Evolutionary conservation across 148 eudicot genomes (phyloP).

Genomic region (Drosera capensis): DNA sequence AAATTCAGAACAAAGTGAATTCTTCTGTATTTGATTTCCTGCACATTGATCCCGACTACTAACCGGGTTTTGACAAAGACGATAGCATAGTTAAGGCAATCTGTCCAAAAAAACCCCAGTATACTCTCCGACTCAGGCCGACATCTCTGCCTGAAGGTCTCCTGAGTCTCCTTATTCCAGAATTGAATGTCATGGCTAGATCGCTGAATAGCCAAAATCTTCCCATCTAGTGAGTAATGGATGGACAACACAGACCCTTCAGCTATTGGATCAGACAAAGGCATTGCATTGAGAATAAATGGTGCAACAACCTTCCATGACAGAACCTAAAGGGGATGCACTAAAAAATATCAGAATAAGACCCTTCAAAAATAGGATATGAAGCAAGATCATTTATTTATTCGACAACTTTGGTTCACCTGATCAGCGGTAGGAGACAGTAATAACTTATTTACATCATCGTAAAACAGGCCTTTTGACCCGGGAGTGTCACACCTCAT

Average conservation of each 20-base stretch:
- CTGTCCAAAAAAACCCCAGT: constrained; percentile 97
- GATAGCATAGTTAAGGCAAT: constrained; percentile 66
- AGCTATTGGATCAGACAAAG: constrained; percentile 37
- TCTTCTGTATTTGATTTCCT: too few species aligned
- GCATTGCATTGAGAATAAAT: constrained; percentile 36
- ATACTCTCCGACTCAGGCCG: constrained; percentile 61
- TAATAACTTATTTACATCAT: constrained; percentile 71
- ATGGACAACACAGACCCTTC: constrained; percentile 66
- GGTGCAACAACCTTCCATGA: constrained; percentile 80
- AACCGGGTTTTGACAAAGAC: constrained; percentile 86
- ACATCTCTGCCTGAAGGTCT: constrained; percentile 48
- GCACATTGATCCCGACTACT: too few species aligned
- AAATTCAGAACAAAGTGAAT: too few species aligned
- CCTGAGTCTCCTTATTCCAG: constrained; percentile 59
- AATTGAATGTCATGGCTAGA: constrained; percentile 63
- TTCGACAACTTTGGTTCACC: constrained; percentile 18
- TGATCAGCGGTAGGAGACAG: constrained; percentile 58
- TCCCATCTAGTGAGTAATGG: constrained; percentile 64
- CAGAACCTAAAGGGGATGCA: too few species aligned
- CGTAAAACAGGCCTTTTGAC: constrained; percentile 65
- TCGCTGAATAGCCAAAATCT: constrained; percentile 72
- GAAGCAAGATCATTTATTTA: constrained; percentile 1
- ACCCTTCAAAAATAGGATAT: background rate
- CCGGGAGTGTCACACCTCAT: constrained; percentile 57
- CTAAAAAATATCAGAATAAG: background rate